Evolutionary conservation across 768 basidiomycete genomes (phyloP).

Genomic region (Tremella fuciformis): DNA sequence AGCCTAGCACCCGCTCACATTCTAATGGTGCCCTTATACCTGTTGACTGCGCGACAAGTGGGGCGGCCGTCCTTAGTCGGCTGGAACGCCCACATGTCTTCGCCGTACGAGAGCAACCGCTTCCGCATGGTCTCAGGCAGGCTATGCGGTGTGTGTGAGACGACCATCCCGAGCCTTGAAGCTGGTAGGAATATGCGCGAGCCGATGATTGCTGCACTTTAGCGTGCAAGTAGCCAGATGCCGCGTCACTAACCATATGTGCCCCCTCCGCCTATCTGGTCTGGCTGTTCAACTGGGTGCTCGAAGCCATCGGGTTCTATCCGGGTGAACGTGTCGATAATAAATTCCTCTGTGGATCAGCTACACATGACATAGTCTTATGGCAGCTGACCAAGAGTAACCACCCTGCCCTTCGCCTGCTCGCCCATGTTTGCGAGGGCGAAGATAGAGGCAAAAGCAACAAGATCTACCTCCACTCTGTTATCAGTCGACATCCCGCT

Average conservation of each 20-base stretch:
- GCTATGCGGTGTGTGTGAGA: constrained; percentile 26
- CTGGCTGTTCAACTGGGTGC: constrained; percentile 21
- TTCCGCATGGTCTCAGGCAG: constrained; percentile 17
- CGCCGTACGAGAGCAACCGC: constrained; percentile 20
- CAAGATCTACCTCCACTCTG: too few relatives aligned
- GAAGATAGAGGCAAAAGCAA: too few relatives aligned
- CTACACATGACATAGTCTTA: too few relatives aligned
- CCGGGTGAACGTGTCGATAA: constrained; percentile 38
- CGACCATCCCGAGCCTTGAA: constrained; percentile 29
- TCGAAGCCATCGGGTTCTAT: constrained; percentile 31
- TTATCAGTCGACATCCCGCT: too few relatives aligned
- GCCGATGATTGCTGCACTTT: constrained; percentile 30
- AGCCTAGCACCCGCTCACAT: constrained; percentile 13
- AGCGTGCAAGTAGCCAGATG: not conserved
- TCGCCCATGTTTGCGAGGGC: too few relatives aligned
- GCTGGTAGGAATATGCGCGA: constrained; percentile 36
- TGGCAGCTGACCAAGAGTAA: not conserved
- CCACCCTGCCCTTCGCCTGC: not conserved
- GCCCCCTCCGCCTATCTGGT: constrained; percentile 42
- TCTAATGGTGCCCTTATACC: constrained; percentile 23
- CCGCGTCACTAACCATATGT: constrained; percentile 26
- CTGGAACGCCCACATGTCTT: constrained; percentile 30
- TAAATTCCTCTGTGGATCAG: constrained; percentile 30
- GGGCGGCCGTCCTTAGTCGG: constrained; percentile 24
- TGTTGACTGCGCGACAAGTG: constrained; percentile 31